Conservation (phyloP, 805 yeast genomes). For the Alloascoidea africana region DNA sequence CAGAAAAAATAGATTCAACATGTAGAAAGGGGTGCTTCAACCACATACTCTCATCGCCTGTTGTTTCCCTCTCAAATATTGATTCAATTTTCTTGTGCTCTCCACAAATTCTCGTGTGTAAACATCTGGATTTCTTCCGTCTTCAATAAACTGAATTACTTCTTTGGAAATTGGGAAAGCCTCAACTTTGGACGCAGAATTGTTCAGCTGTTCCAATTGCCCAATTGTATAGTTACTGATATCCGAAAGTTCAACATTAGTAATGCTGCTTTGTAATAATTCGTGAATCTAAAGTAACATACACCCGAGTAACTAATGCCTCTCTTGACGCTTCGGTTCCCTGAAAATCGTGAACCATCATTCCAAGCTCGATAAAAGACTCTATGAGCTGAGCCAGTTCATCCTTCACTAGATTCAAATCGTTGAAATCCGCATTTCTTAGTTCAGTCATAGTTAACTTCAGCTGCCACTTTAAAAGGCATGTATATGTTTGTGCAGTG, state of each 20-base stretch:
- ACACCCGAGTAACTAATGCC: slow-evolving; percentile 24
- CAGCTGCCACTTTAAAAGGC: too few relatives aligned
- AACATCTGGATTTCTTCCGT: slow-evolving; percentile 93
- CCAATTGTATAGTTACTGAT: slow-evolving; percentile 22
- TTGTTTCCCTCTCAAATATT: slow-evolving; percentile 75
- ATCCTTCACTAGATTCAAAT: slow-evolving; percentile 10
- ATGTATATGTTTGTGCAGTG: too few relatives aligned
- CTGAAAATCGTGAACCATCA: slow-evolving; percentile 84
- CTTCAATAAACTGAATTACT: slow-evolving; percentile 84
- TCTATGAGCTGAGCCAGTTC: slow-evolving; percentile 46
- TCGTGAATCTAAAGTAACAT: not conserved
- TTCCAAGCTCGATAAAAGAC: slow-evolving; percentile 78
- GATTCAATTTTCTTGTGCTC: slow-evolving; percentile 81
- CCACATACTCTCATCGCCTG: slow-evolving; percentile 30
- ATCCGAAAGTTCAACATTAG: not conserved
- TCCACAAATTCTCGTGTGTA: slow-evolving; percentile 95
- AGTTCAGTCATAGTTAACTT: not conserved
- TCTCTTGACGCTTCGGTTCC: slow-evolving; percentile 72
- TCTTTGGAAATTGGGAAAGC: slow-evolving; percentile 23
- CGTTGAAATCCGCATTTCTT: not conserved
- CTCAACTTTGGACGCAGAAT: slow-evolving; percentile 8
- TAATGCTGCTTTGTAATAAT: not conserved
- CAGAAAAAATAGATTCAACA: not conserved
- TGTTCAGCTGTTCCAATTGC: slow-evolving; percentile 20
- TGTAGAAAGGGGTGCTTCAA: not conserved